These are phyloP conservation scores for Aspergillus terreus DNA, from an alignment of 2,329 filamentous ascomycete species.

Conservation along the genomic window DNA sequence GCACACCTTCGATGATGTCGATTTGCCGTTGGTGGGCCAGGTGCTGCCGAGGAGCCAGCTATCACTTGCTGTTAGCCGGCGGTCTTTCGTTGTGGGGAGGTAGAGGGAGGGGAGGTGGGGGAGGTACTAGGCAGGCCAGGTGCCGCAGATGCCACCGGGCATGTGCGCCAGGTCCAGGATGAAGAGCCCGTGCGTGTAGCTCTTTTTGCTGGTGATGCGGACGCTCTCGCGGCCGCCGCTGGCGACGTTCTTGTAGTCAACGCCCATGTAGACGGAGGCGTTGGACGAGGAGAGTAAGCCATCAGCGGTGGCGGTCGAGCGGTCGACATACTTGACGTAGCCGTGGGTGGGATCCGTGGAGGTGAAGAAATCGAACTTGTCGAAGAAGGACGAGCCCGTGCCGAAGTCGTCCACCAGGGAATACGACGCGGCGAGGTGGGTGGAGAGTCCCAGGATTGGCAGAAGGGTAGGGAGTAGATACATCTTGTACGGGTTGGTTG, in stretches of 20 bases:
- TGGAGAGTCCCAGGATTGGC: constrained; percentile 26
- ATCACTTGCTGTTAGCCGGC: background rate
- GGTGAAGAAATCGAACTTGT: constrained; percentile 51
- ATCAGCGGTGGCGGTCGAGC: constrained; percentile 53
- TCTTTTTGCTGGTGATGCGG: constrained; percentile 63
- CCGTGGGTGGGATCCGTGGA: constrained; percentile 67
- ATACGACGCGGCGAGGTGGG: constrained; percentile 34
- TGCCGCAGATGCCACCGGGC: constrained; percentile 66
- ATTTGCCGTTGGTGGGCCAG: constrained; percentile 71
- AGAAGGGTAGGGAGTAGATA: constrained; percentile 24
- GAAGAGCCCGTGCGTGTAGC: constrained; percentile 64
- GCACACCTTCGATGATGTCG: constrained; percentile 77
- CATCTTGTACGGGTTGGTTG: constrained; percentile 18
- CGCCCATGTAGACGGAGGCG: constrained; percentile 63
- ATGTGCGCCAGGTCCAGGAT: constrained; percentile 71
- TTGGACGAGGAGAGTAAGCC: constrained; percentile 56
- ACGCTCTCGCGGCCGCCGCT: constrained; percentile 65
- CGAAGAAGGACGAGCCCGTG: constrained; percentile 45
- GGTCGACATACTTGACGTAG: constrained; percentile 66
- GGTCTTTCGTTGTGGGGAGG: background rate
- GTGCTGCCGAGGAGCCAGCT: constrained; percentile 59
- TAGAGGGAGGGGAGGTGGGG: background rate
- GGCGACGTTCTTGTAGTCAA: constrained; percentile 59
- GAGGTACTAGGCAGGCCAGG: constrained; percentile 65
- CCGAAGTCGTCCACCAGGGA: constrained; percentile 48